Evolutionary conservation across 352 stramenopile genomes (phyloP).

Genomic region (Phytopythium delawarense): DNA sequence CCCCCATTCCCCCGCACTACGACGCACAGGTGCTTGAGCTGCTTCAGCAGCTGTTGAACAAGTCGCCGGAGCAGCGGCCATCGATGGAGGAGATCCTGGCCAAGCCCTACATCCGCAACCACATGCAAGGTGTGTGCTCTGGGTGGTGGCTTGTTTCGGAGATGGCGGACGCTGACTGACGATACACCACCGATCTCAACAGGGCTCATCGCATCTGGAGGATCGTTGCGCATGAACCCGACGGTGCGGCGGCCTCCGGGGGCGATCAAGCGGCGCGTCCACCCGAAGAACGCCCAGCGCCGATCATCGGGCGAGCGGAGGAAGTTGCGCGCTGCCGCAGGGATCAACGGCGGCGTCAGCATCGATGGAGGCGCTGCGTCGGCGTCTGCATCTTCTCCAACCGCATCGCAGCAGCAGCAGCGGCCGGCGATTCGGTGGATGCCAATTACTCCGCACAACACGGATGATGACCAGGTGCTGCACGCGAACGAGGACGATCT

Average conservation of each 20-base stretch:
- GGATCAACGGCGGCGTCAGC: slow-evolving; percentile 4
- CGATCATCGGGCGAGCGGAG: slow-evolving; percentile 33
- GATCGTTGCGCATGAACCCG: slow-evolving; percentile 42
- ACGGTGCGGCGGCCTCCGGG: slow-evolving; percentile 32
- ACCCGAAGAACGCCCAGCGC: slow-evolving; percentile 40
- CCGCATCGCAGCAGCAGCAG: slow-evolving; percentile 8
- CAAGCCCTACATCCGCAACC: slow-evolving; percentile 66
- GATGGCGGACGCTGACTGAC: background rate
- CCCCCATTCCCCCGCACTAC: slow-evolving; percentile 50
- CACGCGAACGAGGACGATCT: slow-evolving; percentile 27
- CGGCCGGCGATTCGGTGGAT: slow-evolving; percentile 39
- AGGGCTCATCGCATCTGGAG: slow-evolving; percentile 51
- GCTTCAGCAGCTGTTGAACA: slow-evolving; percentile 55
- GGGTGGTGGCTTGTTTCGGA: background rate
- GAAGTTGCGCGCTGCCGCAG: slow-evolving; percentile 11
- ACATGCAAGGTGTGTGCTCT: slow-evolving; percentile 49
- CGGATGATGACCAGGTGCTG: slow-evolving; percentile 26
- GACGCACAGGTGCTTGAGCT: slow-evolving; percentile 52
- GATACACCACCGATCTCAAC: background rate
- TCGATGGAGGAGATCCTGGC: slow-evolving; percentile 76
- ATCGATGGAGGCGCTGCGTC: background rate
- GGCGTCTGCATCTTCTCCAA: background rate
- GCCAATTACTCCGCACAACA: slow-evolving; percentile 28
- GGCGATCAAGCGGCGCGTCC: slow-evolving; percentile 28
- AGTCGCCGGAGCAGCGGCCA: slow-evolving; percentile 49